phyloP scores from a whole-genome alignment of 495 filamentous ascomycete species.

The Friedmanniomyces simplex region DNA sequence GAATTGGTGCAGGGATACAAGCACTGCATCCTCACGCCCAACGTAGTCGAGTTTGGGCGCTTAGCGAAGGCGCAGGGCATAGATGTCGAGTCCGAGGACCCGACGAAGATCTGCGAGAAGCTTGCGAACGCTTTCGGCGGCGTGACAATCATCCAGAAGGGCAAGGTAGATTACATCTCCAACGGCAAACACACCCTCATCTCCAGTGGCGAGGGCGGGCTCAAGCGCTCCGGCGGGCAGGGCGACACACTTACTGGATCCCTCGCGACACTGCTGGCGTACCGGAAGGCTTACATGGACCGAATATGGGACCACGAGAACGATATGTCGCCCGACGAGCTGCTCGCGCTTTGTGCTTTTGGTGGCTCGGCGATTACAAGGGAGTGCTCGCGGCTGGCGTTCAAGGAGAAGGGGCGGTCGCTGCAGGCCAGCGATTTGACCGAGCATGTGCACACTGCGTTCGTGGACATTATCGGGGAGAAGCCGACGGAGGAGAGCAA shows the following conservation, averaged over 20 bases:
- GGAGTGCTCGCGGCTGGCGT: slow-evolving; percentile 83
- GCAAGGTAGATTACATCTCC: slow-evolving; percentile 69
- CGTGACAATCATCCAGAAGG: slow-evolving; percentile 86
- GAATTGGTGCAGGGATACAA: slow-evolving; percentile 68
- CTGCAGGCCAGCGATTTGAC: slow-evolving; percentile 93
- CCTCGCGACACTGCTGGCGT: slow-evolving; percentile 78
- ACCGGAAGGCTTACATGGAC: slow-evolving; percentile 76
- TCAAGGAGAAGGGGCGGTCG: slow-evolving; percentile 74
- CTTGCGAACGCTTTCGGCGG: slow-evolving; percentile 72
- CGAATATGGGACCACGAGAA: slow-evolving; percentile 67
- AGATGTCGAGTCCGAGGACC: slow-evolving; percentile 41
- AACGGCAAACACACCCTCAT: slow-evolving; percentile 67
- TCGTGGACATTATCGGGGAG: slow-evolving; percentile 65
- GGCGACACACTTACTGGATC: slow-evolving; percentile 91
- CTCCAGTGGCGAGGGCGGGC: slow-evolving; percentile 64
- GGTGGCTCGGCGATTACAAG: slow-evolving; percentile 79
- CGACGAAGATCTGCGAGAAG: slow-evolving; percentile 54
- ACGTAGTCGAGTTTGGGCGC: slow-evolving; percentile 83
- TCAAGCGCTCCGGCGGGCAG: slow-evolving; percentile 88
- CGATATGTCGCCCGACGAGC: slow-evolving; percentile 48
- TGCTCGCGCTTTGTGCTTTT: slow-evolving; percentile 69
- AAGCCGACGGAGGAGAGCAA: slow-evolving; percentile 20
- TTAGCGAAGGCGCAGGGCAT: slow-evolving; percentile 62
- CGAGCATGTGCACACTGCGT: slow-evolving; percentile 75
- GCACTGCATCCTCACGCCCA: slow-evolving; percentile 84